Base-by-base conservation (phyloP, 352 stramenopile genomes). In the Globisporangium apiculatum region DNA sequence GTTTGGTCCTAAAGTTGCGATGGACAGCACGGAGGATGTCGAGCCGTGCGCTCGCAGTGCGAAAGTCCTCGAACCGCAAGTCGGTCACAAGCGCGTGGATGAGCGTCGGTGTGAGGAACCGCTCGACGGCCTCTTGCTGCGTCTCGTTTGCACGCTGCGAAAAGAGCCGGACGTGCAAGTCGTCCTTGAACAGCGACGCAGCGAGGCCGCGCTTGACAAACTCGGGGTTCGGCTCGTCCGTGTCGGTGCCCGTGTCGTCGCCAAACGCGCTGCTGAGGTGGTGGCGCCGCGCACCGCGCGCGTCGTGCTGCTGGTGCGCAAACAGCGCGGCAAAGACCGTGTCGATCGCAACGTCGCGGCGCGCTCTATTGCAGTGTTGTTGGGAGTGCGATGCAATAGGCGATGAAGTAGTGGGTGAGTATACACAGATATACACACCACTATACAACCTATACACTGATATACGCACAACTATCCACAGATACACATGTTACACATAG, bases 21-120 rank as follows among this genome's bases (percentile, higher is more conserved):
- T 91, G 85, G 60, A 94, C 90, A n/a, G 85, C 85, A 18, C 85
- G 85, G 31, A 94, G 51, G 37, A 94, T 91, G 50, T 92, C 83
- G 15, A 92, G 71, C 10, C 85, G 75, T 10, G 79, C 77, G 48
- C 85, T 94, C 48, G 85, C 79, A 10, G 78, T 90, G n/a, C 85
- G 85, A 58, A 88, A 92, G 61, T 94, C 84, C 61, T 94, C 84
- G 48, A 92, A 94, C 45, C 84, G 84, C 63, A 92, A 68, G 15
- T 86, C 82, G 5, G 71, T 89, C 37, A 94, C 80, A 1, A 94
- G 76, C 43, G 79, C 78, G 57, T 94, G 84, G 52, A 94, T 69
- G 53, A 94, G 87, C 40, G 64, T 57, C 0, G 83, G 73, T 12
- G 80, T 88, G 61, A 94, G 80, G 58, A 91, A 86, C 9, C 72